Conservation (phyloP, 1,139 yeast genomes). For the Candida tropicalis region DNA sequence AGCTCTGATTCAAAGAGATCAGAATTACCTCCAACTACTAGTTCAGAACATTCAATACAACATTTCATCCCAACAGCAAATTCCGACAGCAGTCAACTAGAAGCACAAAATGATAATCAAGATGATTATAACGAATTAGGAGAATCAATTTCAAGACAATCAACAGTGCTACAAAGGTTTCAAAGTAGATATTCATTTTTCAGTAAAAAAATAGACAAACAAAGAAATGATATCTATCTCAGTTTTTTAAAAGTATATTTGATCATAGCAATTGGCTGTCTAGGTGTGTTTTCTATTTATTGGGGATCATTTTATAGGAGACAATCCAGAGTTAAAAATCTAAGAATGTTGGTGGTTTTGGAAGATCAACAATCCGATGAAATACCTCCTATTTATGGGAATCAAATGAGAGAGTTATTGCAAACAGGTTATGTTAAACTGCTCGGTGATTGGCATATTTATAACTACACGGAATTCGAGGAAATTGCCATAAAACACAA, state of each 20-base stretch:
- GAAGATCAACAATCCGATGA: conserved; percentile 27
- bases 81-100: background rate
- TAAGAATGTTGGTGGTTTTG: conserved; percentile 28
- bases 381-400: conserved; percentile 21
- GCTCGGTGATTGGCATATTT: conserved; percentile 48
- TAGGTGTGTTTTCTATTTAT: conserved; percentile 37
- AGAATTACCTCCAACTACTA: too few relatives aligned
- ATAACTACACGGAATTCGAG: conserved; percentile 29
- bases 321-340: conserved; percentile 20
- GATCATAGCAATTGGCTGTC: conserved; percentile 31
- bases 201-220: background rate
- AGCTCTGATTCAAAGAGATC: background rate
- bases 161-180: conserved; percentile 20
- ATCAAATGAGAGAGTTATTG: conserved; percentile 22
- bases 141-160: conserved; percentile 16
- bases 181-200: conserved; percentile 15
- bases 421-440: conserved; percentile 21
- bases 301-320: conserved; percentile 37
- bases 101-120: background rate
- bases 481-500: conserved; percentile 33
- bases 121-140: background rate
- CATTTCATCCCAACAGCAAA: background rate
- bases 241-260: conserved; percentile 19
- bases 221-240: background rate
- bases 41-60: background rate